Conservation (phyloP, 805 yeast species). For the Lipomyces orientalis region DNA sequence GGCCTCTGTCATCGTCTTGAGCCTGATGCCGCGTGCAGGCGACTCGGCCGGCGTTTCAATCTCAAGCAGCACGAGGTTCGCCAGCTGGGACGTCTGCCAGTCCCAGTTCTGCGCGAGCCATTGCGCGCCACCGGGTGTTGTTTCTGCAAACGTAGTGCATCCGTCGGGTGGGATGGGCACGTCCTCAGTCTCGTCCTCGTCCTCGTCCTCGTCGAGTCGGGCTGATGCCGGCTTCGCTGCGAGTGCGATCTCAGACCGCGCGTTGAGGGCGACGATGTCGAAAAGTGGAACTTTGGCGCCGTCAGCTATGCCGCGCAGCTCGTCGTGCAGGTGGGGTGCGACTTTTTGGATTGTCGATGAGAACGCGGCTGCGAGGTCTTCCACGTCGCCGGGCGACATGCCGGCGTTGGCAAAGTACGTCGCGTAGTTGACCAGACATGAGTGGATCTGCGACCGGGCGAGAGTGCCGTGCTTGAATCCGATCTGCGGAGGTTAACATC, state of each 20-base stretch:
- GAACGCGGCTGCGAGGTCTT: slow-evolving; percentile 42
- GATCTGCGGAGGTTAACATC: slow-evolving; percentile 36
- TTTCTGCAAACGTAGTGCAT: slow-evolving; percentile 48
- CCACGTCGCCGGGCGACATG: slow-evolving; percentile 45
- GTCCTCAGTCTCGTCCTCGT: slow-evolving; percentile 13
- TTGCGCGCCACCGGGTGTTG: slow-evolving; percentile 37
- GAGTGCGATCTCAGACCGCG: slow-evolving; percentile 50
- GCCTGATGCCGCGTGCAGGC: slow-evolving; percentile 34
- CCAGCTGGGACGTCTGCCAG: slow-evolving; percentile 46
- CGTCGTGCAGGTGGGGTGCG: slow-evolving; percentile 47
- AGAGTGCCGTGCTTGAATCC: slow-evolving; percentile 48
- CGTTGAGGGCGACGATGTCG: slow-evolving; percentile 50
- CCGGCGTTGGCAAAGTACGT: slow-evolving; percentile 41
- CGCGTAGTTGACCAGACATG: slow-evolving; percentile 45
- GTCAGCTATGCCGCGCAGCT: slow-evolving; percentile 49
- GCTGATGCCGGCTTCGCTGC: slow-evolving; percentile 40
- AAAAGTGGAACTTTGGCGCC: slow-evolving; percentile 46
- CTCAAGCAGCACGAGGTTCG: slow-evolving; percentile 43
- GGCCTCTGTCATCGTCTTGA: slow-evolving; percentile 46
- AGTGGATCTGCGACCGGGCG: slow-evolving; percentile 44
- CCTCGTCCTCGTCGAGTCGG: slow-evolving; percentile 5
- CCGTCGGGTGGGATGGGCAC: slow-evolving; percentile 47
- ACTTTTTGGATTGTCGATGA: slow-evolving; percentile 42
- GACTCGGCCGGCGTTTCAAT: slow-evolving; percentile 34
- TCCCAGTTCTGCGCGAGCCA: slow-evolving; percentile 52